Evolutionary conservation across 2,329 filamentous ascomycete genomes (phyloP).

Genomic region (Thermomyces lanuginosus): DNA sequence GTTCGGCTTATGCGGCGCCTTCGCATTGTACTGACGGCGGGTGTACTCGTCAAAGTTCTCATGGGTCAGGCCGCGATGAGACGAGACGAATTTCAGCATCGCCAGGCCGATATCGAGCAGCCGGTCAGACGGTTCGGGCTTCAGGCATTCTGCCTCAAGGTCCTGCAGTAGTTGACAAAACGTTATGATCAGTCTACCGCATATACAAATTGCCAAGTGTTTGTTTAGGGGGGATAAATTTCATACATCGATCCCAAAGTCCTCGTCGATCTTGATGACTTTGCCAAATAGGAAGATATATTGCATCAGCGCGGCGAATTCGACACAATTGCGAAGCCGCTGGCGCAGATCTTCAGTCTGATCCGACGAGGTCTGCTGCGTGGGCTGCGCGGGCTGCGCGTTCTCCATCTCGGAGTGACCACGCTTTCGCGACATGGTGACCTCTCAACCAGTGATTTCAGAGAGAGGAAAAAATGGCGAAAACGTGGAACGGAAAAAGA

Average conservation of each 20-base stretch:
- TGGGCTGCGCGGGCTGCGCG: conserved; percentile 24
- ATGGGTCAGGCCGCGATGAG: conserved; percentile 80
- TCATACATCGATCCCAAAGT: conserved; percentile 72
- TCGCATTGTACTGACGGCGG: conserved; percentile 71
- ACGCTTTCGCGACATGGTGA: conserved; percentile 40
- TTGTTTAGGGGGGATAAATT: background rate
- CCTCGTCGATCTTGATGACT: conserved; percentile 74
- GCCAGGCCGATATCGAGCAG: conserved; percentile 70
- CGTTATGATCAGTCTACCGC: conserved; percentile 1
- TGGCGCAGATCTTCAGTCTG: no score
- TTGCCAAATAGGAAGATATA: conserved; percentile 86
- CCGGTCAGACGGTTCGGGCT: conserved; percentile 52
- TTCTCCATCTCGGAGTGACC: conserved; percentile 39
- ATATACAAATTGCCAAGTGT: background rate
- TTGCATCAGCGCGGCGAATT: conserved; percentile 86
- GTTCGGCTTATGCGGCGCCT: conserved; percentile 54
- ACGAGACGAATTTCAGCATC: conserved; percentile 83
- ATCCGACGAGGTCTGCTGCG: conserved; percentile 22
- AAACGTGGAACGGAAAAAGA: conserved; percentile 7
- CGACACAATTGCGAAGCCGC: conserved; percentile 76
- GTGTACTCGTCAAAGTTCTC: conserved; percentile 91
- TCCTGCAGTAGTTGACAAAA: conserved; percentile 44
- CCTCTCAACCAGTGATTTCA: conserved; percentile 10
- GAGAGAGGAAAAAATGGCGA: conserved; percentile 4
- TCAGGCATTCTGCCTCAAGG: conserved; percentile 75